Percentiles rank a stretch among this genome's conserved stretches.
phyloP scores from a whole-genome alignment of 495 filamentous ascomycete genomes.

The Choiromyces venosus region DNA sequence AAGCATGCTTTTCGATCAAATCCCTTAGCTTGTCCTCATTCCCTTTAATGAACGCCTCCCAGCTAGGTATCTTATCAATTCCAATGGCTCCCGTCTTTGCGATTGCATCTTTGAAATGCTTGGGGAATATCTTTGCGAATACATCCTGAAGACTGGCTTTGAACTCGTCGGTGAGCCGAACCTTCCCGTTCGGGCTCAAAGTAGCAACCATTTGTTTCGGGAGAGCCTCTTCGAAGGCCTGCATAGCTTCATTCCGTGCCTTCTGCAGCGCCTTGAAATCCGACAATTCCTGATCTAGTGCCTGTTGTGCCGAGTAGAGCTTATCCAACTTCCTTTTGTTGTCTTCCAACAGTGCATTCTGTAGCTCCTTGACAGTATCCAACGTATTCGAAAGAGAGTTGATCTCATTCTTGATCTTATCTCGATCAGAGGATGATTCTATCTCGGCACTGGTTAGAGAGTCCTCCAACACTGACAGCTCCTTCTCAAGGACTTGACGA shows the following conservation, averaged over 20 bases:
- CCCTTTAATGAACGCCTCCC: constrained; percentile 32
- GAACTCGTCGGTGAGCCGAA: constrained; percentile 21
- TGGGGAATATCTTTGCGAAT: constrained; percentile 23
- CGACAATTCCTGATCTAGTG: not conserved
- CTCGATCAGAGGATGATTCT: not conserved
- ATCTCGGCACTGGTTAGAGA: not conserved
- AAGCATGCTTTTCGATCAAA: constrained; percentile 28
- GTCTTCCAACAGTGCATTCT: constrained; percentile 5
- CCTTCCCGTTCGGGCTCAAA: constrained; percentile 18
- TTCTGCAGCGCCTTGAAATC: constrained; percentile 2
- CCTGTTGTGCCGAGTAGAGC: not conserved
- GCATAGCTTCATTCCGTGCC: not conserved
- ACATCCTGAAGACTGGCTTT: constrained; percentile 27
- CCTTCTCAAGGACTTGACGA: not conserved
- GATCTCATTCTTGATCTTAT: constrained; percentile 17
- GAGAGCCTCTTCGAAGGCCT: constrained; percentile 16
- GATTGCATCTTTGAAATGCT: constrained; percentile 2
- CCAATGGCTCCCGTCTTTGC: not conserved
- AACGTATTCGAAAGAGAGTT: constrained; percentile 9
- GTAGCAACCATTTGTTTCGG: constrained; percentile 24
- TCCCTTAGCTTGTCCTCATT: constrained; percentile 26
- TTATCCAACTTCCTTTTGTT: constrained; percentile 13
- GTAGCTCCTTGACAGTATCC: constrained; percentile 9
- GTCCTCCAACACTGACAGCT: not conserved
- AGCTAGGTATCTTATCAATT: constrained; percentile 23